Conservation (phyloP, 2,329 filamentous ascomycete genomes). For the Periconia digitata region DNA sequence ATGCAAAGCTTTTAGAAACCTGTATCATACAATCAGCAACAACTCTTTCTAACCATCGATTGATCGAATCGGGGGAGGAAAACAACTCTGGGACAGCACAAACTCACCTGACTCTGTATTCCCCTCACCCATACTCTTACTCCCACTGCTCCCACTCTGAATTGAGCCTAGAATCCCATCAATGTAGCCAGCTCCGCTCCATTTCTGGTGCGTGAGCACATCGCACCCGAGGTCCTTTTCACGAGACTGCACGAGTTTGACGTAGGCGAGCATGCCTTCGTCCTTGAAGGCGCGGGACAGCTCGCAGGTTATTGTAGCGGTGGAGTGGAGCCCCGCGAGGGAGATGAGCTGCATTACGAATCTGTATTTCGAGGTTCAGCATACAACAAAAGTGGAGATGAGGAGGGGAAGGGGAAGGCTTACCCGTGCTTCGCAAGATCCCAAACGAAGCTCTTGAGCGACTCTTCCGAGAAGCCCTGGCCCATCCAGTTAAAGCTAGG, state of each 20-base stretch:
- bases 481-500: conserved; percentile 99
- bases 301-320: conserved; percentile 68
- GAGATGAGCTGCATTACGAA: conserved; percentile 68
- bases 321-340: conserved; percentile 64
- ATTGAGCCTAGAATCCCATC: conserved; percentile 89
- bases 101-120: conserved; percentile 72
- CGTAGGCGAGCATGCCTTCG: conserved; percentile 95
- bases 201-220: conserved; percentile 93
- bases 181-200: conserved; percentile 74
- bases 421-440: conserved; percentile 87
- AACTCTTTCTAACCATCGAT: too few species aligned
- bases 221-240: conserved; percentile 92
- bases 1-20: too few species aligned
- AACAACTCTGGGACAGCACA: too few species aligned
- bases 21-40: neutral
- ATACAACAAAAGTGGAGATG: conserved; percentile 18
- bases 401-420: conserved; percentile 50
- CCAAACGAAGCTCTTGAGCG: conserved; percentile 91
- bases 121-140: conserved; percentile 91
- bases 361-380: conserved; percentile 25
- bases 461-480: conserved; percentile 83
- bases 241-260: conserved; percentile 83
- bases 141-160: conserved; percentile 86
- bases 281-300: conserved; percentile 80
- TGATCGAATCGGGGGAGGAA: too few species aligned